Evolutionary conservation across 345 rosid species (phyloP).

Genomic region (Leavenworthia alabamica): DNA sequence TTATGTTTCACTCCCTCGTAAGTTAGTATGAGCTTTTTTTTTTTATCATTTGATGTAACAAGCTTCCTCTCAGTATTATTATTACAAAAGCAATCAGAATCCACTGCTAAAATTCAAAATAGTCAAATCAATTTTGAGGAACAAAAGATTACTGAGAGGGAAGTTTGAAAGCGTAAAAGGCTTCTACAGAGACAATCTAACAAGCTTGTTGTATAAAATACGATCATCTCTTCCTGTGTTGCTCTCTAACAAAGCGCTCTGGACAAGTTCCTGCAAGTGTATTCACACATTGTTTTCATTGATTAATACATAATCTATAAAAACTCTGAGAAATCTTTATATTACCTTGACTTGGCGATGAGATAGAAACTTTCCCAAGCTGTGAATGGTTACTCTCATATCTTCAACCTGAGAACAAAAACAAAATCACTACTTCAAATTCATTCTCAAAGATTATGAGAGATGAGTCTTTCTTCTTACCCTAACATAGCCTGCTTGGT

Average conservation of each 20-base stretch:
- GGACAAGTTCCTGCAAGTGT: conserved; percentile 81
- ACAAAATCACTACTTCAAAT: background rate
- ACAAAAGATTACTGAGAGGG: background rate
- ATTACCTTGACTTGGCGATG: conserved; percentile 94
- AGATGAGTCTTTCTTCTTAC: too few relatives aligned
- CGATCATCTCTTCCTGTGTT: conserved; percentile 93
- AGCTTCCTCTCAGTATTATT: background rate
- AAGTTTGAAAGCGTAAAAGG: background rate
- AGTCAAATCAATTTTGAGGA: background rate
- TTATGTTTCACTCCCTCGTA: too few relatives aligned
- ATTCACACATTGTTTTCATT: background rate
- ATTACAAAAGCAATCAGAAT: background rate
- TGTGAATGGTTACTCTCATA: conserved; percentile 81
- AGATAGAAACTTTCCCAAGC: conserved; percentile 72
- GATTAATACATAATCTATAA: too few relatives aligned
- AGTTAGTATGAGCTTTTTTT: too few relatives aligned
- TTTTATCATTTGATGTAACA: too few relatives aligned
- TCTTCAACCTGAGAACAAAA: conserved; percentile 69
- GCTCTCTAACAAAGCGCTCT: conserved; percentile 86
- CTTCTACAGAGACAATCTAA: conserved; percentile 40
- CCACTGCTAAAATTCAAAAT: background rate
- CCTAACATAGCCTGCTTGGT: conserved; percentile 77
- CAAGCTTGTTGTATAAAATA: conserved; percentile 75
- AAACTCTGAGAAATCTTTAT: too few relatives aligned
- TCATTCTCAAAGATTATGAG: background rate